Evolutionary conservation across 1,139 yeast species (phyloP).

Genomic region (Yamadazyma oceani): DNA sequence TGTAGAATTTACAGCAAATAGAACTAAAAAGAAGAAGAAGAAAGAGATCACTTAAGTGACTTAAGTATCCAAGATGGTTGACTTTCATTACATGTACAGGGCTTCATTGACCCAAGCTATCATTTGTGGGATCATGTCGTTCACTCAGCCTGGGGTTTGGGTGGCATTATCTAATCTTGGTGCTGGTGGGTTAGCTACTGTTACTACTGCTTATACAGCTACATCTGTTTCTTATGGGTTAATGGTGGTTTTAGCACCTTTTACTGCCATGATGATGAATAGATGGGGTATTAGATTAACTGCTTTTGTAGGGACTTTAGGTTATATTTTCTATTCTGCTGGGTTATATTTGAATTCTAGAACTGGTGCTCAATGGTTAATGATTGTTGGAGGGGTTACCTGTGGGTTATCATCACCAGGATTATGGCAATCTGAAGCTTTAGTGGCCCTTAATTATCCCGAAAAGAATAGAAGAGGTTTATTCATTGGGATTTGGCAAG

Average conservation of each 20-base stretch:
- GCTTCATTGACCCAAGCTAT: slow-evolving; percentile 18
- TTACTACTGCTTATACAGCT: slow-evolving; percentile 16
- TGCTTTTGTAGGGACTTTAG: slow-evolving; percentile 18
- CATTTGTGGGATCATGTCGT: slow-evolving; percentile 21
- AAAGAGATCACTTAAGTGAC: too few species aligned
- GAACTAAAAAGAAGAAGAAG: too few species aligned
- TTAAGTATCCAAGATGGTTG: slow-evolving; percentile 2
- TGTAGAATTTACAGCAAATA: too few species aligned
- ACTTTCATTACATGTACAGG: slow-evolving; percentile 2
- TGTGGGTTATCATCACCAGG: slow-evolving; percentile 22
- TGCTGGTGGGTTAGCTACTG: slow-evolving; percentile 22
- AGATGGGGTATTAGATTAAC: slow-evolving; percentile 15
- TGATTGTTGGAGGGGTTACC: slow-evolving; percentile 19
- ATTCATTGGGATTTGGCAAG: slow-evolving; percentile 24
- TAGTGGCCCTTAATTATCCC: slow-evolving; percentile 22
- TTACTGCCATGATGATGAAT: slow-evolving; percentile 16
- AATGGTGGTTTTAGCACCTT: slow-evolving; percentile 19
- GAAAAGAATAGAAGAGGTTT: slow-evolving; percentile 19
- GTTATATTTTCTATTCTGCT: slow-evolving; percentile 23
- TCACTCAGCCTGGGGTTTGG: slow-evolving; percentile 25
- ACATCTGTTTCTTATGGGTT: slow-evolving; percentile 17
- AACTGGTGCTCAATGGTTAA: slow-evolving; percentile 21
- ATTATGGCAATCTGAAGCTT: slow-evolving; percentile 24
- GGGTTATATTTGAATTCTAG: slow-evolving; percentile 22
- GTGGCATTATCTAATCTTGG: slow-evolving; percentile 20